Percentiles rank a stretch among this genome's conserved stretches.
Evolutionary conservation across 495 filamentous ascomycete genomes (phyloP).

Genomic region (Aspergillus taichungensis): DNA sequence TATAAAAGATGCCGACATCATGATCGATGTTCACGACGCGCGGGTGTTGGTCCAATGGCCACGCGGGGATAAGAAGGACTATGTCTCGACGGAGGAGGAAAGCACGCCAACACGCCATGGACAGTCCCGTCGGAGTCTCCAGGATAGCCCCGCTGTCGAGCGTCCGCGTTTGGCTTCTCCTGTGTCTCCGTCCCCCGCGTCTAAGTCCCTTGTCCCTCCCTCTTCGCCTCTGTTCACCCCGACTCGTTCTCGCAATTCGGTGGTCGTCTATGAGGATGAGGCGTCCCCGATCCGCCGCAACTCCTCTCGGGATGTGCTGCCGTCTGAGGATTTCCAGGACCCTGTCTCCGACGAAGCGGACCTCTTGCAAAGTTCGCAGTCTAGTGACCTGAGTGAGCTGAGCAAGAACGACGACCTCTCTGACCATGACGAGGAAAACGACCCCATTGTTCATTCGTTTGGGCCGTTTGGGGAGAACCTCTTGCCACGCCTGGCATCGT

Average conservation of each 20-base stretch:
- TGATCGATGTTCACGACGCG: conserved; percentile 91
- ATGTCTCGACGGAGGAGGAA: conserved; percentile 57
- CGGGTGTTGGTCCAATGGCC: conserved; percentile 88
- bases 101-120: conserved; percentile 29
- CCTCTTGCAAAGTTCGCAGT: conserved; percentile 33
- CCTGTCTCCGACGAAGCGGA: conserved; percentile 17
- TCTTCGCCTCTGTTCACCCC: conserved; percentile 36
- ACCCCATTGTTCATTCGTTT: conserved; percentile 83
- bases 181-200: conserved; percentile 63
- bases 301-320: conserved; percentile 16
- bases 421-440: conserved; percentile 85
- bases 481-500: conserved; percentile 66
- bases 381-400: conserved; percentile 54
- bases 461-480: conserved; percentile 80
- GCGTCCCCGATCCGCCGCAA: conserved; percentile 31
- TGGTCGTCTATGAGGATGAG: conserved; percentile 58
- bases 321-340: conserved; percentile 15
- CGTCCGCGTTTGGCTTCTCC: conserved; percentile 56
- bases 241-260: conserved; percentile 34
- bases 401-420: conserved; percentile 53
- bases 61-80: conserved; percentile 47
- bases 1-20: conserved; percentile 82
- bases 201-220: conserved; percentile 31
- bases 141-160: conserved; percentile 59
- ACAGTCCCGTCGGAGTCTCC: conserved; percentile 21